phyloP scores from a whole-genome alignment of 495 filamentous ascomycete species.

The Podospora appendiculata region DNA sequence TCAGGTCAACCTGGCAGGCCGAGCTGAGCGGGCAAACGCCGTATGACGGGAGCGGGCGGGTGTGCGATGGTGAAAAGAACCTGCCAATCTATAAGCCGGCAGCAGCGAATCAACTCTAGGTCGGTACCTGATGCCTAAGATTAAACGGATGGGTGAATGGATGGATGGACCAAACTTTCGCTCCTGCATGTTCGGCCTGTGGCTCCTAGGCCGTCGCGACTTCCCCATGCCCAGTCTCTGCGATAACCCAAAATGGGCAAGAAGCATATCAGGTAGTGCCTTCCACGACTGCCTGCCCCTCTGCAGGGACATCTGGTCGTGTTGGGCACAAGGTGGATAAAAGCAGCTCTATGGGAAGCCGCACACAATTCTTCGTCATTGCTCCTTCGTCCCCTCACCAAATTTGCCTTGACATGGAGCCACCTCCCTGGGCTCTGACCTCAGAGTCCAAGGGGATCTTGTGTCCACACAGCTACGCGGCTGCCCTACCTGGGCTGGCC shows the following conservation, averaged over 20 bases:
- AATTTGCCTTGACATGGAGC: neutral
- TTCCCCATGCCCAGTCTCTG: neutral
- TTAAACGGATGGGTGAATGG: neutral
- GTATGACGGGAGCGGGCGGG: slow-evolving; percentile 40
- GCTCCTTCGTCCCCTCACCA: neutral
- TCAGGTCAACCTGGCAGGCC: slow-evolving; percentile 23
- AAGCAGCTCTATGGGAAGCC: neutral
- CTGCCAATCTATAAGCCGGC: slow-evolving; percentile 18
- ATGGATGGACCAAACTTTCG: neutral
- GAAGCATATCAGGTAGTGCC: too few relatives aligned
- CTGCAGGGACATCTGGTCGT: neutral
- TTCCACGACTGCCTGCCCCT: neutral
- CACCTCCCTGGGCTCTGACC: neutral
- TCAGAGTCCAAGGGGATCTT: neutral
- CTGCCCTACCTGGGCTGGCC: neutral
- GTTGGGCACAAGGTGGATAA: neutral
- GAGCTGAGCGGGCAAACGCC: slow-evolving; percentile 22
- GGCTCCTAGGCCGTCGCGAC: neutral
- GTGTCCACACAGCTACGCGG: neutral
- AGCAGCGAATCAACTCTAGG: slow-evolving; percentile 4
- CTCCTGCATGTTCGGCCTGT: neutral
- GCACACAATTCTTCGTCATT: too few relatives aligned
- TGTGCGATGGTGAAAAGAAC: slow-evolving; percentile 32
- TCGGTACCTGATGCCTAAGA: neutral
- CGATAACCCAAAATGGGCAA: too few relatives aligned